Evolutionary conservation across 345 rosid genomes (phyloP).

Genomic region (Isatis tinctoria): DNA sequence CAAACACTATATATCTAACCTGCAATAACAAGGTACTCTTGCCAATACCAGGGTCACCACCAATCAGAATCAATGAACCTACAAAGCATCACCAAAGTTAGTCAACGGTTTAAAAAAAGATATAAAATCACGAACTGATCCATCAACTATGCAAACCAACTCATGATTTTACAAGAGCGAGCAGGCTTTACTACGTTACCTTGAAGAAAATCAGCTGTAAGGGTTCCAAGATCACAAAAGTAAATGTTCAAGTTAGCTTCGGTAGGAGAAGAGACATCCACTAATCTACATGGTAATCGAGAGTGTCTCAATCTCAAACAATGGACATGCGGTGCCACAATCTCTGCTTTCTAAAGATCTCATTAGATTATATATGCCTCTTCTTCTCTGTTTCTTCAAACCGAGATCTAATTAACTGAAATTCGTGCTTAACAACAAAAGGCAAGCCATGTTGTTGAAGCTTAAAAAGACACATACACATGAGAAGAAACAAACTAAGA

Average conservation of each 20-base stretch:
- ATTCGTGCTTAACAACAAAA: no score
- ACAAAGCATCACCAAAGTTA: conserved; percentile 8
- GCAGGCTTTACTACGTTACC: conserved; percentile 11
- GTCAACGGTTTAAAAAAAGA: background rate
- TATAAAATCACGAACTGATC: background rate
- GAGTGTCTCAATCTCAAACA: conserved; percentile 24
- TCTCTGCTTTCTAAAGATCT: no score
- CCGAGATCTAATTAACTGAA: no score
- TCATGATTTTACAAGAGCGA: background rate
- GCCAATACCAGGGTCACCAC: conserved; percentile 98
- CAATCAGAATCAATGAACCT: conserved; percentile 87
- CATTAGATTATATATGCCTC: no score
- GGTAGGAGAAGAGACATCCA: conserved; percentile 14
- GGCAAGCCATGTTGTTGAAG: no score
- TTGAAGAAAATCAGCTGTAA: conserved; percentile 13
- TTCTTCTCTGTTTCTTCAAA: no score
- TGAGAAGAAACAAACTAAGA: no score
- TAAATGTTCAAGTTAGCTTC: conserved; percentile 27
- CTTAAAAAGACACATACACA: no score
- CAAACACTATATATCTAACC: conserved; percentile 34
- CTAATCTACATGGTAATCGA: no score
- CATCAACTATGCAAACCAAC: background rate
- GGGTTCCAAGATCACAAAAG: conserved; percentile 18
- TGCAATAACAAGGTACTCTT: conserved; percentile 92
- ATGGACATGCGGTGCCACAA: conserved; percentile 22